Evolutionary conservation across 371 early-diverging fungal species (phyloP), one percentile per base, ranked within the genome.

Genomic region (Lichtheimia corymbifera): DNA sequence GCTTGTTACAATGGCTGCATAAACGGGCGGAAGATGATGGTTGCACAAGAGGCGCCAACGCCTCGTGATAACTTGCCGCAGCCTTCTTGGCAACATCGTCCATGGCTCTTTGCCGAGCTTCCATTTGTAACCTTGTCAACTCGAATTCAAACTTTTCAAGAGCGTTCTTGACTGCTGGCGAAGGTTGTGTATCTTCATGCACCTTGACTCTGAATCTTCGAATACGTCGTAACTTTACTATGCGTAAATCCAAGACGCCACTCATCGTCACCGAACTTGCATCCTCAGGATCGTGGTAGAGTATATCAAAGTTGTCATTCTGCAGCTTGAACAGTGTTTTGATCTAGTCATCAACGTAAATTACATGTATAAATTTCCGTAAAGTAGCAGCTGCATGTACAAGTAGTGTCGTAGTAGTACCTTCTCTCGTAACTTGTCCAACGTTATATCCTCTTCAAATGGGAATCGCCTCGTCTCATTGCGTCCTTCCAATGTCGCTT

Each of bases 361-460:
- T 25, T 11, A 51, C 35, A 35, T 3, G n/a, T 22, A 54, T 54
- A 54, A n/a, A 51, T 54, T 40, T 54, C 54, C 54, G 40, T 35
- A 0, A 14, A 13, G 24, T 13, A 17, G 22, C 9, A 35, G 9
- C 6, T 20, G 6, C 9, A 9, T 28, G 28, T 35, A 9, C n/a
- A n/a, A n/a, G n/a, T n/a, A n/a, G n/a, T n/a, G n/a, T n/a, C n/a
- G 22, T 22, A 22, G 22, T 35, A 35, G n/a, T 40, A 54, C 54
- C 28, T 28, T 54, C 3, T 54, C 20, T 15, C 24, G 24, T 41
- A 54, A 22, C n/a, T 41, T 20, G 3, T 17, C 30, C 5, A 40
- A 54, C 0, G 54, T 54, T 3, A 22, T 6, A 22, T 28, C 15
- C 5, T 54, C 41, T 1, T 54, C 7, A 4, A 54, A 7, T 41